phyloP scores from a whole-genome alignment of 768 basidiomycete genomes.

The Trichaptum fuscoviolaceum region DNA sequence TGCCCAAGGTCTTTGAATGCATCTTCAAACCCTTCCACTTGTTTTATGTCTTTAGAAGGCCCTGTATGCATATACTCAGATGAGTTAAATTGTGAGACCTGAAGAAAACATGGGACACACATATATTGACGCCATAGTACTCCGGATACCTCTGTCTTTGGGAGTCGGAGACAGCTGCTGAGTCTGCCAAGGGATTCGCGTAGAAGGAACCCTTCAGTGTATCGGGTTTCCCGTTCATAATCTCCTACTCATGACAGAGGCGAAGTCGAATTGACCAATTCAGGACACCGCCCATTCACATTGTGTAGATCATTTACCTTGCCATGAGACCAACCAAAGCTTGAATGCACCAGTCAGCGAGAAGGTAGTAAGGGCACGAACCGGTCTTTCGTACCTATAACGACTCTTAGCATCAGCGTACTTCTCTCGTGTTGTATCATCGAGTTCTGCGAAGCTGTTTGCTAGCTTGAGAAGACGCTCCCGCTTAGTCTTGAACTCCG shows the following conservation, averaged over 20 bases:
- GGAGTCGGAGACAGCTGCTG: constrained; percentile 51
- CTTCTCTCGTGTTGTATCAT: constrained; percentile 60
- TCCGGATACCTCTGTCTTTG: constrained; percentile 62
- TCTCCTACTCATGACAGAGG: constrained; percentile 49
- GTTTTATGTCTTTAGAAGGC: constrained; percentile 53
- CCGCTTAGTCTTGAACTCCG: constrained; percentile 54
- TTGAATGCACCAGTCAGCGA: constrained; percentile 20
- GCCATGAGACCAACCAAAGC: constrained; percentile 98
- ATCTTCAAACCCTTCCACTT: constrained; percentile 71
- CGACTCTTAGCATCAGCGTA: constrained; percentile 67
- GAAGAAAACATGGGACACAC: constrained; percentile 30
- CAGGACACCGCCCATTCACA: not conserved
- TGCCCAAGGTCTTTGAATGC: constrained; percentile 89
- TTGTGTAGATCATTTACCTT: constrained; percentile 48
- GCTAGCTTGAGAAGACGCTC: constrained; percentile 70
- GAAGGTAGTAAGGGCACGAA: not conserved
- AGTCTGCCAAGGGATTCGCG: constrained; percentile 75
- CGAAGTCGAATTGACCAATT: constrained; percentile 2
- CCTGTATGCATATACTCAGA: constrained; percentile 34
- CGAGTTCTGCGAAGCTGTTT: constrained; percentile 69
- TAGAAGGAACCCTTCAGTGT: constrained; percentile 91
- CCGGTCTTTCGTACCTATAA: constrained; percentile 56
- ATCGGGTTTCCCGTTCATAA: constrained; percentile 95
- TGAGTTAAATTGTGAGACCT: constrained; percentile 13
- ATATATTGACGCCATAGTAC: constrained; percentile 87